phyloP scores from a whole-genome alignment of 768 basidiomycete species.

The Suillus americanus region DNA sequence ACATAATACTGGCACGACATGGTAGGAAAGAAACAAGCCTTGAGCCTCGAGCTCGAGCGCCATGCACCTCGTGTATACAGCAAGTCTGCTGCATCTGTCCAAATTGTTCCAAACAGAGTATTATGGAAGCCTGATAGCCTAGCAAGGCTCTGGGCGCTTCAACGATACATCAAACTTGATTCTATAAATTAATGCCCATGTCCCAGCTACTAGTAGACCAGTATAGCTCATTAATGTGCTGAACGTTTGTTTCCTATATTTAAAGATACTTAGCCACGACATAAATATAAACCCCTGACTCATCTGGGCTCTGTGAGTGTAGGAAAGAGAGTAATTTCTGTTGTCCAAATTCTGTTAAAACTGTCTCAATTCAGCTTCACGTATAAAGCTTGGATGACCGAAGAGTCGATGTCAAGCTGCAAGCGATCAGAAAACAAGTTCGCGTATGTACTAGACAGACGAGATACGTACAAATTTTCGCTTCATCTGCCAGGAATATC shows the following conservation, averaged over 20 bases:
- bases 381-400: background rate
- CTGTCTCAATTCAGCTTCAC: background rate
- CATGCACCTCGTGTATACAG: background rate
- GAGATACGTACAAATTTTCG: background rate
- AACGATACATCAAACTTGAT: background rate
- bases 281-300: background rate
- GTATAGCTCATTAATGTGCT: background rate
- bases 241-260: background rate
- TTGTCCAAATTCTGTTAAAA: background rate
- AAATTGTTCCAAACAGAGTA: background rate
- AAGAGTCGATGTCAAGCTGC: background rate
- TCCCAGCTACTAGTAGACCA: background rate
- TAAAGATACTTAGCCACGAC: background rate
- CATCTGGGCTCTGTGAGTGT: background rate
- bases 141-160: background rate
- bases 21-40: background rate
- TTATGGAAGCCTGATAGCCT: background rate
- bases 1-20: constrained; percentile 20
- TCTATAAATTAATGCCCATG: background rate
- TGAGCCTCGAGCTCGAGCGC: background rate
- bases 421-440: background rate
- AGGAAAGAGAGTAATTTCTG: background rate
- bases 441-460: background rate
- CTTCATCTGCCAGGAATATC: background rate
- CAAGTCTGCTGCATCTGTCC: background rate